Evolutionary conservation across 2,329 filamentous ascomycete genomes (phyloP).

Genomic region (Aspergillus eucalypticola): DNA sequence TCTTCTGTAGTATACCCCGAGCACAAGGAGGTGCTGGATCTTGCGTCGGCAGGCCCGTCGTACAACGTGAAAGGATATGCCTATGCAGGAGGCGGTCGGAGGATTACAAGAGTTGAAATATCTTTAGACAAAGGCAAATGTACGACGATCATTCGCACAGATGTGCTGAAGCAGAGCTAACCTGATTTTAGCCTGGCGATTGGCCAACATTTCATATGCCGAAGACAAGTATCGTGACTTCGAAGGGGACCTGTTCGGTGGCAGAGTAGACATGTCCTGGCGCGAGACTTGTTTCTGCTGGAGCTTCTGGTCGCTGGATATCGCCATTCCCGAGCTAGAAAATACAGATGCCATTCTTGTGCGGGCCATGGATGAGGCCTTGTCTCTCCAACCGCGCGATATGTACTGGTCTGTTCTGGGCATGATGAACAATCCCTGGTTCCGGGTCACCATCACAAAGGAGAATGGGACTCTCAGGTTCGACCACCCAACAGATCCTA

Average conservation of each 20-base stretch:
- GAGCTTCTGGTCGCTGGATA: slow-evolving; percentile 83
- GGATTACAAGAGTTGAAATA: slow-evolving; percentile 79
- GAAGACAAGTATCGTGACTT: slow-evolving; percentile 79
- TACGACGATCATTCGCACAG: slow-evolving; percentile 18
- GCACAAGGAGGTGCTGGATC: slow-evolving; percentile 67
- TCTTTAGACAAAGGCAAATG: slow-evolving; percentile 77
- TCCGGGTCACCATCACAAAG: slow-evolving; percentile 72
- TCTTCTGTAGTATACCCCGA: slow-evolving; percentile 78
- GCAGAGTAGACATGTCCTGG: slow-evolving; percentile 76
- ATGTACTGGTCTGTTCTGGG: slow-evolving; percentile 96
- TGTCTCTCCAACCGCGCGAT: slow-evolving; percentile 83
- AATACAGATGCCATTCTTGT: slow-evolving; percentile 73
- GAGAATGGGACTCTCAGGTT: slow-evolving; percentile 68
- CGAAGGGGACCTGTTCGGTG: slow-evolving; percentile 68
- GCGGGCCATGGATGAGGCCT: slow-evolving; percentile 84
- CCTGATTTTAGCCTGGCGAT: slow-evolving; percentile 59
- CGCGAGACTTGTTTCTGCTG: slow-evolving; percentile 83
- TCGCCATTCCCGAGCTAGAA: slow-evolving; percentile 63
- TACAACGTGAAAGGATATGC: slow-evolving; percentile 80
- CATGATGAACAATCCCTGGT: slow-evolving; percentile 99
- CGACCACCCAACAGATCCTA: slow-evolving; percentile 85
- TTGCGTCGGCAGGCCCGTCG: slow-evolving; percentile 50
- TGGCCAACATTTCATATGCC: slow-evolving; percentile 76
- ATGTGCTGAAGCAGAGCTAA: slow-evolving; percentile 13
- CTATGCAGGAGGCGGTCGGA: slow-evolving; percentile 82